Evolutionary conservation across 2,329 filamentous ascomycete species (phyloP).

Genomic region (Phaeophleospora eucalypticola): DNA sequence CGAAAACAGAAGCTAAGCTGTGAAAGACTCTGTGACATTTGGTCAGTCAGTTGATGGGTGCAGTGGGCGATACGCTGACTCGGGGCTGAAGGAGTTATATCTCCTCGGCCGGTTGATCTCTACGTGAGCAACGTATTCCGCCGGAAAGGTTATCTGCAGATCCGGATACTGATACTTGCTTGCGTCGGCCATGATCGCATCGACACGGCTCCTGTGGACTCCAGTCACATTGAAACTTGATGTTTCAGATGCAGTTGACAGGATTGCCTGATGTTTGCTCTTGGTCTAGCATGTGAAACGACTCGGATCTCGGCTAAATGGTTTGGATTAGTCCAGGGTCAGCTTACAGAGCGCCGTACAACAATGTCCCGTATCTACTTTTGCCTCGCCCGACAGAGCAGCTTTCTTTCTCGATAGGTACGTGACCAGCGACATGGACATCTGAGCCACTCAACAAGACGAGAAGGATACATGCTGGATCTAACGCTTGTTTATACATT

Average conservation of each 20-base stretch:
- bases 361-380: too few relatives aligned
- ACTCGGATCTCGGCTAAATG: background rate
- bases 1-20: slow-evolving; percentile 70
- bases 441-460: too few relatives aligned
- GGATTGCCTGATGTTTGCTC: too few relatives aligned
- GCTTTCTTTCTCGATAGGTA: too few relatives aligned
- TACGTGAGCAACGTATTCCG: slow-evolving; percentile 73
- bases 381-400: too few relatives aligned
- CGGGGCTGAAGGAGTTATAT: slow-evolving; percentile 72
- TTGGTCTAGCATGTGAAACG: background rate
- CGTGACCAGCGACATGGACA: too few relatives aligned
- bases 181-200: slow-evolving; percentile 2
- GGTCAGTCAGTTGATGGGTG: background rate
- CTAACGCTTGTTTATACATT: too few relatives aligned
- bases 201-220: background rate
- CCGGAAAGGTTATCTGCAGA: slow-evolving; percentile 60
- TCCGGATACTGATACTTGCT: slow-evolving; percentile 2
- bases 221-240: background rate
- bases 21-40: slow-evolving; percentile 65
- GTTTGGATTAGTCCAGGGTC: too few relatives aligned
- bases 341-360: too few relatives aligned
- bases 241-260: background rate
- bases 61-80: slow-evolving; percentile 3
- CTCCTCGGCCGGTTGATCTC: slow-evolving; percentile 84
- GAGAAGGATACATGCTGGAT: too few relatives aligned